Conservation (phyloP, 352 stramenopile species). For the Lagenidium sp. region DNA sequence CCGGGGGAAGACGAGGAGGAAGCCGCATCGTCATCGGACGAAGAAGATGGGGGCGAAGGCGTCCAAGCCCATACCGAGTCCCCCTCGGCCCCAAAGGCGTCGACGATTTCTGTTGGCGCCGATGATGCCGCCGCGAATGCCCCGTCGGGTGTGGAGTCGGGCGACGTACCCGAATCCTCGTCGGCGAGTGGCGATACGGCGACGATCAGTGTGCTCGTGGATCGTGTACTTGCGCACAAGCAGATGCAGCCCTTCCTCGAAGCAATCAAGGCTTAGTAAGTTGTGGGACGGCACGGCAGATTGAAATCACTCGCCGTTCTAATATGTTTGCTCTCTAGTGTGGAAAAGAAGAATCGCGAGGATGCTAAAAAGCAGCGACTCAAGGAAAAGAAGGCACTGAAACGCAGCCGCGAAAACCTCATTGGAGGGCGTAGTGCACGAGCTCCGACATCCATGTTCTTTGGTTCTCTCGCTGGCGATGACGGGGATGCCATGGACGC, state of each 20-base stretch:
- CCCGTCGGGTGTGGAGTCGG: too few species aligned
- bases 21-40: not conserved
- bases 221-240: constrained; percentile 61
- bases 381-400: constrained; percentile 55
- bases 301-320: too few species aligned
- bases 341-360: constrained; percentile 46
- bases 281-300: not conserved
- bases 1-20: constrained; percentile 1
- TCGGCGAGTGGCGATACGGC: not conserved
- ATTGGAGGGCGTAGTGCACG: constrained; percentile 53
- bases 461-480: constrained; percentile 42
- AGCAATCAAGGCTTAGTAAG: constrained; percentile 32
- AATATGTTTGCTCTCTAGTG: constrained; percentile 2
- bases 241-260: constrained; percentile 55
- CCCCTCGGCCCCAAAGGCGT: not conserved
- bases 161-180: too few species aligned
- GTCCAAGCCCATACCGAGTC: too few species aligned
- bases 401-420: constrained; percentile 37
- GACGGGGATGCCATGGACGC: constrained; percentile 19
- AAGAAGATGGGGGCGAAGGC: too few species aligned
- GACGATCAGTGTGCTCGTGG: constrained; percentile 30
- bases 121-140: not conserved
- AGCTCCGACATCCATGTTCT: constrained; percentile 56
- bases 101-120: not conserved
- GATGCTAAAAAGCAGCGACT: constrained; percentile 45